Evolutionary conservation across 495 filamentous ascomycete species (phyloP).

Genomic region (Neurospora cerealis): DNA sequence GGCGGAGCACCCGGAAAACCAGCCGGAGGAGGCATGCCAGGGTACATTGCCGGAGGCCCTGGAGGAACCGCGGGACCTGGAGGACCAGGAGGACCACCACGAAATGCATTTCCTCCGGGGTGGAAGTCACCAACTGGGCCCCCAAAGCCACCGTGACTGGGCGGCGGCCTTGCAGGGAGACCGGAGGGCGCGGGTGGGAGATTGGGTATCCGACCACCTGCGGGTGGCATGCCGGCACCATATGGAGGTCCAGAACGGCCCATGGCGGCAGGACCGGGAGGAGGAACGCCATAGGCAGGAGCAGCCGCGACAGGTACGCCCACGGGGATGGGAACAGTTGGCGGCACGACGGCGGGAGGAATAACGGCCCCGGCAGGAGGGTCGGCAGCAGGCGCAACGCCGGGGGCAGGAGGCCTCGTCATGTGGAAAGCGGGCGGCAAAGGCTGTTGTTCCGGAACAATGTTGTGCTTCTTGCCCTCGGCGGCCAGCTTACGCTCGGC

Average conservation of each 20-base stretch:
- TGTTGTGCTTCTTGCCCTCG: conserved; percentile 90
- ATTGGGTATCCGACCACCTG: conserved; percentile 16
- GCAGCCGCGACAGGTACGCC: conserved; percentile 4
- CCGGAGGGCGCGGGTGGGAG: conserved; percentile 61
- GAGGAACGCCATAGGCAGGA: conserved; percentile 26
- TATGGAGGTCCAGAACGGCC: conserved; percentile 21
- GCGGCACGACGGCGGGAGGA: conserved; percentile 8
- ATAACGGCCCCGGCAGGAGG: conserved; percentile 16
- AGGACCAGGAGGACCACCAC: conserved; percentile 8
- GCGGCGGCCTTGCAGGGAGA: conserved; percentile 69
- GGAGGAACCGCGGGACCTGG: conserved; percentile 2
- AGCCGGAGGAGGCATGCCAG: conserved; percentile 18
- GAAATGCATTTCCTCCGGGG: conserved; percentile 23
- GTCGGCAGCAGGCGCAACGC: conserved; percentile 13
- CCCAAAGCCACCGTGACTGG: conserved; percentile 66
- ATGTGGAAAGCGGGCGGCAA: conserved; percentile 48
- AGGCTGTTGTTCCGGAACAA: conserved; percentile 59
- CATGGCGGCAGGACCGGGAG: conserved; percentile 34
- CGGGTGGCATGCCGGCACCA: conserved; percentile 16
- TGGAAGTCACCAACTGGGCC: conserved; percentile 57
- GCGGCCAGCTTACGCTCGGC: conserved; percentile 88
- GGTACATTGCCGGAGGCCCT: conserved; percentile 12
- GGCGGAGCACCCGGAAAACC: conserved; percentile 22
- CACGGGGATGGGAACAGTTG: background rate
- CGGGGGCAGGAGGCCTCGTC: conserved; percentile 9